Percentiles rank a stretch among this genome's conserved stretches.
These are phyloP conservation scores for Penicillium sp. DNA, from an alignment of 2,329 filamentous ascomycete genomes.

Conservation along the genomic window DNA sequence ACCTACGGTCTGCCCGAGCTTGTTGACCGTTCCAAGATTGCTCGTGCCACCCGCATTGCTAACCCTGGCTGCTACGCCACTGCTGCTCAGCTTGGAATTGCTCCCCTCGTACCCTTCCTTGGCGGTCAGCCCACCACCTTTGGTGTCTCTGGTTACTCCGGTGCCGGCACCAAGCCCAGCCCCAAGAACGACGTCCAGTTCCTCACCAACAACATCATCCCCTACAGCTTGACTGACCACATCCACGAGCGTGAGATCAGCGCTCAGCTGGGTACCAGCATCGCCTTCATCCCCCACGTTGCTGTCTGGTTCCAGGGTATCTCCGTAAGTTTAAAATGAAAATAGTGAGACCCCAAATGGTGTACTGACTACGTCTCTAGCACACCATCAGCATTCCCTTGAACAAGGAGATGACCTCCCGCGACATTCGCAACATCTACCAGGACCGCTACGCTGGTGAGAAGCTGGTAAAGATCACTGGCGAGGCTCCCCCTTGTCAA, in stretches of 20 bases:
- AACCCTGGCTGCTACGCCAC: constrained; percentile 97
- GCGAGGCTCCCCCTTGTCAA: constrained; percentile 88
- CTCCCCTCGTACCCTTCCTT: constrained; percentile 77
- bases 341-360: too few relatives aligned
- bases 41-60: constrained; percentile 77
- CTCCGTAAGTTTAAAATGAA: constrained; percentile 54
- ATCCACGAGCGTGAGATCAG: constrained; percentile 94
- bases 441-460: constrained; percentile 96
- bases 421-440: constrained; percentile 91
- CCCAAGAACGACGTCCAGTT: constrained; percentile 89
- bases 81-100: constrained; percentile 84
- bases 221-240: constrained; percentile 90
- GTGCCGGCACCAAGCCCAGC: constrained; percentile 90
- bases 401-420: constrained; percentile 80
- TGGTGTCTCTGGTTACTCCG: constrained; percentile 91
- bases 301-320: constrained; percentile 98
- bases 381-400: constrained; percentile 90
- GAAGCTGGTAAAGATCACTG: constrained; percentile 89
- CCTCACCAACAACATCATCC: constrained; percentile 84
- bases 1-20: constrained; percentile 90
- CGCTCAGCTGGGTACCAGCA: constrained; percentile 70
- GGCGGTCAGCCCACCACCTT: constrained; percentile 81
- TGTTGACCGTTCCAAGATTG: constrained; percentile 74
- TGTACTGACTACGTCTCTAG: constrained; percentile 40
- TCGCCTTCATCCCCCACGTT: constrained; percentile 91